Evolutionary conservation across 306 rosid genomes (phyloP).

Genomic region (Rubus parviflorus): DNA sequence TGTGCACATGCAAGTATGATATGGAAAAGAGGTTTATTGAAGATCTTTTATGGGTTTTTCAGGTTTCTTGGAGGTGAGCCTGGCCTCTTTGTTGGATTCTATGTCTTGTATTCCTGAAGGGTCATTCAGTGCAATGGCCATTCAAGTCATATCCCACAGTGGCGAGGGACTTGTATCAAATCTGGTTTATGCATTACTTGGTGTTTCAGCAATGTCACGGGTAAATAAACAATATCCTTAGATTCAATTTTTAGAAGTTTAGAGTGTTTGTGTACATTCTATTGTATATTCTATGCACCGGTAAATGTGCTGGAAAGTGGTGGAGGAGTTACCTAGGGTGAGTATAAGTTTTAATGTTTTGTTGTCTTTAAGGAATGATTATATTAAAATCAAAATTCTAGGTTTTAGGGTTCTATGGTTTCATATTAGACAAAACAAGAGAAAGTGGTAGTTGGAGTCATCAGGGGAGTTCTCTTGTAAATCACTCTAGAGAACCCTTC

Average conservation of each 20-base stretch:
- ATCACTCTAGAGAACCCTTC: too few relatives aligned
- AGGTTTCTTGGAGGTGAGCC: constrained; percentile 92
- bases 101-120: constrained; percentile 54
- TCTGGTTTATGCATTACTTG: constrained; percentile 91
- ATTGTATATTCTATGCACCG: not conserved
- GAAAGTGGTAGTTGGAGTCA: too few relatives aligned
- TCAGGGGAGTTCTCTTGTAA: too few relatives aligned
- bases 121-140: constrained; percentile 59
- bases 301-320: not conserved
- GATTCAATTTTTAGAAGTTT: not conserved
- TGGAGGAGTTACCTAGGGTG: not conserved
- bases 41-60: constrained; percentile 26
- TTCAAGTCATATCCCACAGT: constrained; percentile 77
- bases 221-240: constrained; percentile 38
- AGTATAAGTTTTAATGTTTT: not conserved
- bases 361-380: not conserved
- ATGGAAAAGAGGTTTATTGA: constrained; percentile 11
- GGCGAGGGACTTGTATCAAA: constrained; percentile 97
- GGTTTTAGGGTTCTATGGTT: too few relatives aligned
- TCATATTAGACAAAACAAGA: not conserved
- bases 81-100: constrained; percentile 66
- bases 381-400: too few relatives aligned
- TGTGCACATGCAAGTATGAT: constrained; percentile 9
- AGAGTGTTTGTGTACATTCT: too few relatives aligned
- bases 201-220: constrained; percentile 98